Conservation (phyloP, 768 basidiomycete species). For the Amanita pallidorosea region DNA sequence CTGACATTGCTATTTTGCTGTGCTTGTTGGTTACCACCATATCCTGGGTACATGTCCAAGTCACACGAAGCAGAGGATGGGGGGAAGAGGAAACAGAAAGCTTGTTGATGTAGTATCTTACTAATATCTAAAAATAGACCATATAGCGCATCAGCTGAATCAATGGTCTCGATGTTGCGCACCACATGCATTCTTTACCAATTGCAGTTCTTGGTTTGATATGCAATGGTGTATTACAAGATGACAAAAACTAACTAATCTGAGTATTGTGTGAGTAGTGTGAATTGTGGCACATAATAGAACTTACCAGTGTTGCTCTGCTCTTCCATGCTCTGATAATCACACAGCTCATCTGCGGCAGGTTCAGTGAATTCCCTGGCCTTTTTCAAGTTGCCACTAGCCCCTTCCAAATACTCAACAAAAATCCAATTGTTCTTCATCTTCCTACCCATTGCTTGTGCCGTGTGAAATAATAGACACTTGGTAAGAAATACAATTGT, state of each 20-base stretch:
- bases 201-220: not conserved
- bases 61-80: not conserved
- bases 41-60: not conserved
- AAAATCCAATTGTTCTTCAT: not conserved
- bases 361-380: not conserved
- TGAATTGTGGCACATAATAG: not conserved
- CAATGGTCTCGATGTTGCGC: too few species aligned
- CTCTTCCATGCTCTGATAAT: not conserved
- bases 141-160: too few species aligned
- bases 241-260: not conserved
- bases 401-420: not conserved
- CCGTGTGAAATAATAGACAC: not conserved
- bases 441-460: not conserved
- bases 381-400: not conserved
- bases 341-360: not conserved
- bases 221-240: not conserved
- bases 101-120: not conserved
- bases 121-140: not conserved
- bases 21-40: not conserved
- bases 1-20: not conserved
- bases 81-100: not conserved
- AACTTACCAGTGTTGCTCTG: not conserved
- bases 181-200: not conserved
- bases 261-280: not conserved
- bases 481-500: not conserved